Conservation (phyloP, 2,329 filamentous ascomycete genomes). For the Cercospora citrullina region DNA sequence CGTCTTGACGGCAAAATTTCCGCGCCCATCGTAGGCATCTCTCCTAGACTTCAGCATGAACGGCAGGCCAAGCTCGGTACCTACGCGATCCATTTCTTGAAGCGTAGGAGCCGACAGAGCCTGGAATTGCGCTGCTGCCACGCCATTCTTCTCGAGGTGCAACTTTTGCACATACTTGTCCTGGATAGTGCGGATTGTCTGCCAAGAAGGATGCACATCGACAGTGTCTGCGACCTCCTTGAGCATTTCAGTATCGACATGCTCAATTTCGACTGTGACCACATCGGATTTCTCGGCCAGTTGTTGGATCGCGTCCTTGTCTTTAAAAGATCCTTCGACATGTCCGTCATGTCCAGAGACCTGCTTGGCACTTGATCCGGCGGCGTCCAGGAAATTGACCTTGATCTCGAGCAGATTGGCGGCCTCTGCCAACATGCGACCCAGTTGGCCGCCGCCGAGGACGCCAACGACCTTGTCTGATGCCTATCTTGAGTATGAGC, state of each 20-base stretch:
- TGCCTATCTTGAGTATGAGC: constrained; percentile 11
- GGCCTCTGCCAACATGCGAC: constrained; percentile 91
- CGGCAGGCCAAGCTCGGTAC: constrained; percentile 70
- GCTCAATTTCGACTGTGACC: constrained; percentile 92
- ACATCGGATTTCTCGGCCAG: constrained; percentile 77
- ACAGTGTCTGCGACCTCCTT: constrained; percentile 76
- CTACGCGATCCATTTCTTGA: constrained; percentile 64
- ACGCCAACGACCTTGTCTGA: constrained; percentile 39
- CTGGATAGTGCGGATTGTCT: constrained; percentile 83
- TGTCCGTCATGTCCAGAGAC: constrained; percentile 74
- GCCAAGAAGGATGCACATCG: constrained; percentile 73
- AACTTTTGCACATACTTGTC: constrained; percentile 92
- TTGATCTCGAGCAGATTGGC: constrained; percentile 76
- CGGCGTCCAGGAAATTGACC: constrained; percentile 75
- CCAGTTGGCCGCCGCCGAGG: constrained; percentile 61
- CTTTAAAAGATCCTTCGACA: constrained; percentile 84
- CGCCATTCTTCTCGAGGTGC: constrained; percentile 66
- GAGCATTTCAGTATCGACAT: constrained; percentile 85
- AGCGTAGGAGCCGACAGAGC: constrained; percentile 62
- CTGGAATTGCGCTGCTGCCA: constrained; percentile 72
- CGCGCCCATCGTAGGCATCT: constrained; percentile 88
- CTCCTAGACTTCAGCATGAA: constrained; percentile 91
- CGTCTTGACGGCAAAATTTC: constrained; percentile 66
- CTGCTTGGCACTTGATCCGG: constrained; percentile 78
- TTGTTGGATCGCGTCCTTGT: constrained; percentile 72